Percentiles rank a stretch among this genome's conserved stretches.
Conservation (phyloP, 805 yeast species). For the Suhomyces canberraensis region DNA sequence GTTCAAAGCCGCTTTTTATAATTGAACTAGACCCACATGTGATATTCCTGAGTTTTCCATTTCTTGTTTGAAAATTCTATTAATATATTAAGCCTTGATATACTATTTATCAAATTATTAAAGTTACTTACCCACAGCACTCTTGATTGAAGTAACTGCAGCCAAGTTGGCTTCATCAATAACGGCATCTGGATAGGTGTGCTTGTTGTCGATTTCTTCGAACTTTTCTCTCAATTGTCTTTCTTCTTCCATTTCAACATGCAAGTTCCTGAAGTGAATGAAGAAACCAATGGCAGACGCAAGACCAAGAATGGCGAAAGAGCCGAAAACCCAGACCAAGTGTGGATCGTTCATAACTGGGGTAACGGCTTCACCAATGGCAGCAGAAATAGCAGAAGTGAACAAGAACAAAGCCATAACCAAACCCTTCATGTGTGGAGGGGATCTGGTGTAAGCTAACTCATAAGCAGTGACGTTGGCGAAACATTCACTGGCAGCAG, state of each 20-base stretch:
- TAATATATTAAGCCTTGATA: no score
- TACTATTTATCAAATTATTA: no score
- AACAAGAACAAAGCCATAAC: slow-evolving; percentile 46
- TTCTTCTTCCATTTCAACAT: slow-evolving; percentile 38
- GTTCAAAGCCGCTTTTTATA: no score
- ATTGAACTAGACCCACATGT: no score
- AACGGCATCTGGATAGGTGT: slow-evolving; percentile 15
- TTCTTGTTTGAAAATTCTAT: no score
- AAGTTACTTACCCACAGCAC: slow-evolving; percentile 26
- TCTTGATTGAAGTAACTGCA: slow-evolving; percentile 27
- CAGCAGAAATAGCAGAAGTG: slow-evolving; percentile 47
- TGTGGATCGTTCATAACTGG: slow-evolving; percentile 41
- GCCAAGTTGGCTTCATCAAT: slow-evolving; percentile 20
- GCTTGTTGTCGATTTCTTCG: neutral
- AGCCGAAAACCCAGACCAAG: slow-evolving; percentile 43
- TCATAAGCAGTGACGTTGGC: slow-evolving; percentile 51
- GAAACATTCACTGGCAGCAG: slow-evolving; percentile 53
- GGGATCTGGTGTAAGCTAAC: slow-evolving; percentile 52
- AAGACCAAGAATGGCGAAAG: slow-evolving; percentile 35
- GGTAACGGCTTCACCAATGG: slow-evolving; percentile 41
- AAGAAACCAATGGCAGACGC: slow-evolving; percentile 31
- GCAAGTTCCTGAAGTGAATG: slow-evolving; percentile 38
- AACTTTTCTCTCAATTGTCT: slow-evolving; percentile 23
- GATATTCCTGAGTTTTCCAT: no score
- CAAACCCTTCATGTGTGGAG: slow-evolving; percentile 48